These are phyloP conservation scores for Apiotrichum sp. DNA, from an alignment of 1,284 basidiomycete species.

Conservation along the genomic window DNA sequence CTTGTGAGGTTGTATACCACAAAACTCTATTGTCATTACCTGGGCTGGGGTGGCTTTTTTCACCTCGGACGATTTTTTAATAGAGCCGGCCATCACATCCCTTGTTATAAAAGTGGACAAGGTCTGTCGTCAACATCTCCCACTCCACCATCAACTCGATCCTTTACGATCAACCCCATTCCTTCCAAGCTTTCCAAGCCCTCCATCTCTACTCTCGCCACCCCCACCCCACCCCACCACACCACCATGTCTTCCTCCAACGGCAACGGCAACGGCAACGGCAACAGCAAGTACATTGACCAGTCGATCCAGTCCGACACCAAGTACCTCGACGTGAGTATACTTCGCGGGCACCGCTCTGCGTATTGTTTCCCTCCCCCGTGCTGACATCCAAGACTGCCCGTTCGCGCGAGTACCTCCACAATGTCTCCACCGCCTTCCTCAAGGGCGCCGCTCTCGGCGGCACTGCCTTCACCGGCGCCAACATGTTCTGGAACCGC, in stretches of 20 bases:
- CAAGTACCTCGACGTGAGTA: constrained; percentile 16
- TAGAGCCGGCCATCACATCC: no score
- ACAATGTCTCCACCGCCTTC: constrained; percentile 35
- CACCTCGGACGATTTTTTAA: no score
- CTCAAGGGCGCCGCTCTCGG: constrained; percentile 32
- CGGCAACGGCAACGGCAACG: no score
- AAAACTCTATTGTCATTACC: no score
- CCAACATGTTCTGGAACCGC: constrained; percentile 57
- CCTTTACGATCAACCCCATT: neutral
- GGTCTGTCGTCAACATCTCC: neutral
- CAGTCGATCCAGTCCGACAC: constrained; percentile 4
- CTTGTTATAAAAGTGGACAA: no score
- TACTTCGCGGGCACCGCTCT: neutral
- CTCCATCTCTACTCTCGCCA: neutral
- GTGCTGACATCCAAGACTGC: constrained; percentile 6
- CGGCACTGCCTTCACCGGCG: constrained; percentile 48
- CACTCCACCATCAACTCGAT: neutral
- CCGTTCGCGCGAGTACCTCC: constrained; percentile 22
- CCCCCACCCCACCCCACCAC: neutral
- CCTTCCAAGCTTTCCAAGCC: neutral
- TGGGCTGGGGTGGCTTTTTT: no score
- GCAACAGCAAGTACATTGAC: constrained; percentile 1
- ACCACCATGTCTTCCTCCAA: neutral
- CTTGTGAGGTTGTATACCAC: no score
- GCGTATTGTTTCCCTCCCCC: neutral